These are phyloP conservation scores for Daldinia bambusicola DNA, from an alignment of 495 filamentous ascomycete species.

Conservation along the genomic window DNA sequence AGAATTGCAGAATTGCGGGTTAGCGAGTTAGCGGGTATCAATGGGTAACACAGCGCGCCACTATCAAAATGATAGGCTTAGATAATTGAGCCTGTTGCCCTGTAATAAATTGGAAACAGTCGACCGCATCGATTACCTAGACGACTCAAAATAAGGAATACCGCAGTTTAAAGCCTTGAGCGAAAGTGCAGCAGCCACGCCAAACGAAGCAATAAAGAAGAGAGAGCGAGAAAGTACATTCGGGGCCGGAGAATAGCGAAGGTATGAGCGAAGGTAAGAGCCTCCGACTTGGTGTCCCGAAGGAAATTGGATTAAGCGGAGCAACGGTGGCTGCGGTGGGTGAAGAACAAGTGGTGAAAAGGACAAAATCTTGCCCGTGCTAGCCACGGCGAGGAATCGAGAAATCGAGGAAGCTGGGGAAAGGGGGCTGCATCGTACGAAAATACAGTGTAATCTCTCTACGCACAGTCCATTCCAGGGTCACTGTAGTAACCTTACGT, in stretches of 20 bases:
- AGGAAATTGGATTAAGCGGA: slow-evolving; percentile 26
- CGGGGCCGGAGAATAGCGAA: background rate
- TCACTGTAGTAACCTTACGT: slow-evolving; percentile 38
- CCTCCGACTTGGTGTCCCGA: slow-evolving; percentile 14
- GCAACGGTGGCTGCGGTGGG: slow-evolving; percentile 8
- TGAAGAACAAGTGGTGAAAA: slow-evolving; percentile 25
- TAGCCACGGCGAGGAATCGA: slow-evolving; percentile 37
- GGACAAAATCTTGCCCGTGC: slow-evolving; percentile 19
- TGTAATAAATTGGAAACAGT: slow-evolving; percentile 11
- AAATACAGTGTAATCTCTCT: slow-evolving; percentile 17
- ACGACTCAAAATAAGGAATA: background rate
- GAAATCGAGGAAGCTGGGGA: too few species aligned
- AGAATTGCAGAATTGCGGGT: slow-evolving; percentile 20
- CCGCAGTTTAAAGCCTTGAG: slow-evolving; percentile 4
- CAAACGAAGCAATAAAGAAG: slow-evolving; percentile 27
- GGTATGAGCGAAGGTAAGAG: slow-evolving; percentile 34
- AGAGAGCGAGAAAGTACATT: slow-evolving; percentile 11
- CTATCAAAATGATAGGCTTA: slow-evolving; percentile 28
- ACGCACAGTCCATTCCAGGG: slow-evolving; percentile 12
- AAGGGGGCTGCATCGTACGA: slow-evolving; percentile 28
- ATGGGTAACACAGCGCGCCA: slow-evolving; percentile 40
- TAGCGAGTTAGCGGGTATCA: slow-evolving; percentile 39
- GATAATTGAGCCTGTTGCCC: slow-evolving; percentile 26
- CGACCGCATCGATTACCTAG: slow-evolving; percentile 29
- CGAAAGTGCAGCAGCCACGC: slow-evolving; percentile 16